Base-by-base conservation (phyloP, 139 green algal species). In the Penium margaritaceum region DNA sequence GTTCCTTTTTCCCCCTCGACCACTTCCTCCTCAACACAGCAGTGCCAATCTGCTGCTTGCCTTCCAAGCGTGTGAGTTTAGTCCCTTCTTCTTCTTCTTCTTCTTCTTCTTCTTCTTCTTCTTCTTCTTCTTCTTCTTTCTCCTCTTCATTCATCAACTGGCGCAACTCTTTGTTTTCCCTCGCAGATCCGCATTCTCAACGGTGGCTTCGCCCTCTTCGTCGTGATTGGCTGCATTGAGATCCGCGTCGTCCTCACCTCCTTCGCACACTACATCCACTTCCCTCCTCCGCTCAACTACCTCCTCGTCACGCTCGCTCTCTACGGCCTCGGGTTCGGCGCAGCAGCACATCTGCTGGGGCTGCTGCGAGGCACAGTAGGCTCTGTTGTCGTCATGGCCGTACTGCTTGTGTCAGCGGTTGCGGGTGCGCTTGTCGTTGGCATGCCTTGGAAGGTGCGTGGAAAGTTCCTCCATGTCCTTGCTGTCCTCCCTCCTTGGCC, bases 201-300 rank as follows among this genome's bases (percentile, higher is more conserved):
- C 51, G 82, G 85, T 14, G 77, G 83, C 21, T 88, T 89, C 2
- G 58, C 70, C 3, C 53, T 89, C 21, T 76, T 84, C 17, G 46
- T 81, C 41, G 53, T 85, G 32, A 27, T 76, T 6, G 72, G 15
- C 9, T 92, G 86, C 1, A 76, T 96, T 15, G 91, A 98, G 84
- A 88, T 88, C 6, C 87, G 92, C 14, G 88, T 98, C 4, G 60
- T 98, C 12, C 95, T 97, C 79, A 78, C 85, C 69, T 86, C 86
- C 0, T 96, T 96, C 72, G 84, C 83, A 0, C 86, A 93, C 79
- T 97, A 96, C 87, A 92, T 98, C 77, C 74, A 84, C 67, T 79
- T 97, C 32, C 85, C 82, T 0, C 75, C 89, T 21, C 92, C 93
- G 32, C 95, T 88, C 86, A 93, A 86, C 84, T 96, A 92, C 81